phyloP scores from a whole-genome alignment of 169 alveolate species.

The Pseudocohnilembus persalinus region DNA sequence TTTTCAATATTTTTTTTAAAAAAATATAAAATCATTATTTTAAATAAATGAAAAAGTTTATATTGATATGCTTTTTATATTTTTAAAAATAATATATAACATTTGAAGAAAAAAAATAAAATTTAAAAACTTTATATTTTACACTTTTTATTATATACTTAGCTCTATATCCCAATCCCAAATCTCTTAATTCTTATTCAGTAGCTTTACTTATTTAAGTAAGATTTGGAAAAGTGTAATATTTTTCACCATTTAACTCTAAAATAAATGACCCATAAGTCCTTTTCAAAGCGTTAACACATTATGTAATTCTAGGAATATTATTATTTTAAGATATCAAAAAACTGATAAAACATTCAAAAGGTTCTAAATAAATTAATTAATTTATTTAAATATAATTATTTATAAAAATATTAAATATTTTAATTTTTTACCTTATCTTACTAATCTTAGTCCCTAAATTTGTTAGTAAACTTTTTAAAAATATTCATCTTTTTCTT shows the following conservation, averaged over 20 bases:
- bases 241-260: constrained; percentile 21
- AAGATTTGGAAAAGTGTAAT: constrained; percentile 57
- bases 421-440: constrained; percentile 23
- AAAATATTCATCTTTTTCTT: constrained; percentile 46
- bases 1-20: too few relatives aligned
- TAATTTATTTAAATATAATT: too few relatives aligned
- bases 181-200: constrained; percentile 42
- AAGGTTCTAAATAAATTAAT: constrained; percentile 44
- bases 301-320: constrained; percentile 54
- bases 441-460: constrained; percentile 62
- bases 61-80: too few relatives aligned
- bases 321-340: constrained; percentile 57
- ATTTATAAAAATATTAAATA: too few relatives aligned
- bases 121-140: too few relatives aligned
- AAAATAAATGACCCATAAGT: constrained; percentile 29
- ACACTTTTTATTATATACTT: constrained; percentile 49
- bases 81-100: too few relatives aligned
- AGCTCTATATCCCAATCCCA: constrained; percentile 75
- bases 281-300: constrained; percentile 33
- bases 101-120: too few relatives aligned
- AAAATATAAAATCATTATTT: too few relatives aligned
- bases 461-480: constrained; percentile 11
- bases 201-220: constrained; percentile 39
- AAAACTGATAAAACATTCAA: constrained; percentile 68
- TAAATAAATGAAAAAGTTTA: too few relatives aligned